Conservation (phyloP, 2,329 filamentous ascomycete genomes). For the Chaetomiaceae sp. region DNA sequence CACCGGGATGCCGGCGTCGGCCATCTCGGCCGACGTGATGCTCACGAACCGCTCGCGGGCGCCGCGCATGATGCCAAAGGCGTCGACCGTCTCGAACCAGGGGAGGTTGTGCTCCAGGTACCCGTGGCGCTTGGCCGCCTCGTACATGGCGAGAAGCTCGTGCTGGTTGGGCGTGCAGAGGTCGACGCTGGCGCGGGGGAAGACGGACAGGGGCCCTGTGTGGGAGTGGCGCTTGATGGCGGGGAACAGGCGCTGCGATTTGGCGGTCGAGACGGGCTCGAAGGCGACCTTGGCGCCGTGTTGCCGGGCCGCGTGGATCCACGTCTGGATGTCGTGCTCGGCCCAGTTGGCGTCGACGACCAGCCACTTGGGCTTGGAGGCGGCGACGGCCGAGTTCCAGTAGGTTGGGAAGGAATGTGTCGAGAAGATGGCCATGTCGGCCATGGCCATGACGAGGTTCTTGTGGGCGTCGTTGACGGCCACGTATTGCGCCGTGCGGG, state of each 20-base stretch:
- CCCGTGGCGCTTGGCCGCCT: constrained; percentile 58
- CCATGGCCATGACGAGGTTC: constrained; percentile 87
- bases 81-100: constrained; percentile 80
- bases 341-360: constrained; percentile 88
- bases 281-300: constrained; percentile 63
- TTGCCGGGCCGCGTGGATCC: constrained; percentile 58
- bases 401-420: constrained; percentile 45
- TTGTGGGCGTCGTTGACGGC: constrained; percentile 81
- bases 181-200: constrained; percentile 60
- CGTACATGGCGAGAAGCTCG: constrained; percentile 77
- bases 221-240: constrained; percentile 21
- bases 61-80: constrained; percentile 67
- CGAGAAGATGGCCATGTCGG: constrained; percentile 87
- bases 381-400: constrained; percentile 57
- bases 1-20: constrained; percentile 77
- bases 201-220: constrained; percentile 40
- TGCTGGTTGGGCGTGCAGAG: constrained; percentile 77
- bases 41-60: constrained; percentile 67
- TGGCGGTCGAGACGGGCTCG: constrained; percentile 83
- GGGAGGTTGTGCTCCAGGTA: constrained; percentile 59
- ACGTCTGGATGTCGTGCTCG: constrained; percentile 57
- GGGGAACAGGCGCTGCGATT: constrained; percentile 66
- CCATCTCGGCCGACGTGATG: constrained; percentile 62
- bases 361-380: constrained; percentile 64
- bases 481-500: constrained; percentile 83